A percentile compares a stretch with the other conserved stretches of the same genome.
Conservation (phyloP, 73 alveolate genomes). For the Tetrahymena borealis region DNA sequence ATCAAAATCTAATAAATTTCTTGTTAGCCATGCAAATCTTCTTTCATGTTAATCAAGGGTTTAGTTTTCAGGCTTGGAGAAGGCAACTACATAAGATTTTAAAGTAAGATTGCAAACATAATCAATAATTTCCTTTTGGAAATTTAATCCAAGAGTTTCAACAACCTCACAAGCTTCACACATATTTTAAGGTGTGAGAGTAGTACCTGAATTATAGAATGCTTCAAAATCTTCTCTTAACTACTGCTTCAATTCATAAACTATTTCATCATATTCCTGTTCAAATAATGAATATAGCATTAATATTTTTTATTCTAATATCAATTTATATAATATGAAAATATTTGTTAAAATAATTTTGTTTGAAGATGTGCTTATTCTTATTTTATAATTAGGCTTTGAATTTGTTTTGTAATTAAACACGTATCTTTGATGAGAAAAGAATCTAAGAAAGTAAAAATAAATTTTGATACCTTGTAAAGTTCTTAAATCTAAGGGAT, state of each 20-base stretch:
- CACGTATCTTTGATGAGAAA: neutral
- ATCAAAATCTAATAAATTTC: slow-evolving; percentile 84
- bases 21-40: slow-evolving; percentile 93
- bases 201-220: neutral
- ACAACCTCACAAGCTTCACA: slow-evolving; percentile 46
- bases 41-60: slow-evolving; percentile 85
- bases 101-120: slow-evolving; percentile 77
- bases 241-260: slow-evolving; percentile 22
- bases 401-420: too few species aligned
- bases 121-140: slow-evolving; percentile 35
- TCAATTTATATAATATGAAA: too few species aligned
- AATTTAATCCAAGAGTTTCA: slow-evolving; percentile 42
- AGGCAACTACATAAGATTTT: slow-evolving; percentile 74
- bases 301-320: too few species aligned
- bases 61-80: slow-evolving; percentile 61
- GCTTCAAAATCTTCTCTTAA: slow-evolving; percentile 39
- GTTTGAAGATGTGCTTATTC: slow-evolving; percentile 19
- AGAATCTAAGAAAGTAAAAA: neutral
- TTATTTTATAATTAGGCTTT: slow-evolving; percentile 76
- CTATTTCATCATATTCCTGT: slow-evolving; percentile 25
- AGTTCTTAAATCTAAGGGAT: slow-evolving; percentile 73
- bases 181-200: slow-evolving; percentile 13
- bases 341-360: too few species aligned
- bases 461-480: slow-evolving; percentile 23
- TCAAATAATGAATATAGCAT: neutral